phyloP scores from a whole-genome alignment of 139 green algal genomes.

The Dunaliella sp. region DNA sequence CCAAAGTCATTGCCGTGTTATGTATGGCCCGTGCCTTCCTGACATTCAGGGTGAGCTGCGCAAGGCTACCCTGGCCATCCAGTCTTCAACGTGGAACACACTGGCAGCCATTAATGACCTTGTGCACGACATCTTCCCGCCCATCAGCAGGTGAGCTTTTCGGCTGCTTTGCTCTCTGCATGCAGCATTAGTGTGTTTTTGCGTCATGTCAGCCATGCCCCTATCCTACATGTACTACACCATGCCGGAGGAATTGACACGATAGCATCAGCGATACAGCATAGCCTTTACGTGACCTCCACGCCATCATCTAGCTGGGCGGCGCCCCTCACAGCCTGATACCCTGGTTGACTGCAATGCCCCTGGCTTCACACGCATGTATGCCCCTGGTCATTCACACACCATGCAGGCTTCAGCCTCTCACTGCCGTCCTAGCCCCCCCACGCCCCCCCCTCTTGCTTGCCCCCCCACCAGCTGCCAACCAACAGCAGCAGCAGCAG shows the following conservation, averaged over 20 bases:
- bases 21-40: no score
- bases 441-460: neutral
- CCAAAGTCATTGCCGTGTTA: no score
- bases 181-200: no score
- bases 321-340: no score
- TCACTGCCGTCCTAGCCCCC: neutral
- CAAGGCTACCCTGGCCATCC: slow-evolving; percentile 13
- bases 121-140: slow-evolving; percentile 74
- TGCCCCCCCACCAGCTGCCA: neutral
- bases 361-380: no score
- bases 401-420: neutral
- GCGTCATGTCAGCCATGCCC: no score
- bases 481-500: neutral
- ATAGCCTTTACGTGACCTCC: no score
- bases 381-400: no score
- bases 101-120: slow-evolving; percentile 67
- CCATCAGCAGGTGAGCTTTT: slow-evolving; percentile 6
- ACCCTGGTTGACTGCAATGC: no score
- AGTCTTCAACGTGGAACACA: slow-evolving; percentile 43
- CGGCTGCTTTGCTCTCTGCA: neutral
- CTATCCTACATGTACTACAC: slow-evolving; percentile 5
- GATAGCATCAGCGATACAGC: no score
- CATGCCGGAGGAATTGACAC: no score
- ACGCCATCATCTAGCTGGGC: no score
- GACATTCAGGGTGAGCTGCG: slow-evolving; percentile 52